A percentile compares a stretch with the other conserved stretches of the same genome.
Evolutionary conservation across 2,329 filamentous ascomycete genomes (phyloP).

Genomic region (Stachybotrys echinatus): DNA sequence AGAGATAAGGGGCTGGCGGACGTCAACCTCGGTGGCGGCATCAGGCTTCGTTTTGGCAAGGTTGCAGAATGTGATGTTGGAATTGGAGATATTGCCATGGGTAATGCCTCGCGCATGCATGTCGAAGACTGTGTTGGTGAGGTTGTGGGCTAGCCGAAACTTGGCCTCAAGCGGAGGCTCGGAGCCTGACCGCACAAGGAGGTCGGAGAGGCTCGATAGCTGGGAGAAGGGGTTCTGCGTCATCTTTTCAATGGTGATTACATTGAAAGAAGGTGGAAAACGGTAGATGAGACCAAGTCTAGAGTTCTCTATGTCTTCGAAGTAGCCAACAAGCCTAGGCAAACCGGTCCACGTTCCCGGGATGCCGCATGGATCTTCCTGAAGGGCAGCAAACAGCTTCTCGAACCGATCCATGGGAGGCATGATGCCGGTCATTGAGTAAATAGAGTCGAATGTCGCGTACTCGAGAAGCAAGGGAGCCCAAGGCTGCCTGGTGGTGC

Average conservation of each 20-base stretch:
- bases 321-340: constrained; percentile 61
- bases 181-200: constrained; percentile 45
- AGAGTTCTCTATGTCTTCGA: constrained; percentile 66
- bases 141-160: constrained; percentile 67
- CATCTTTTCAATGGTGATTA: constrained; percentile 47
- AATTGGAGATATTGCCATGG: constrained; percentile 65
- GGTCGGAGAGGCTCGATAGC: constrained; percentile 47
- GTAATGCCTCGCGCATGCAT: constrained; percentile 64
- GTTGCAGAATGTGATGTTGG: constrained; percentile 62
- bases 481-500: constrained; percentile 38
- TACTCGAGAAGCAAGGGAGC: constrained; percentile 66
- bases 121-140: constrained; percentile 68
- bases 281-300: constrained; percentile 72
- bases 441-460: constrained; percentile 58
- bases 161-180: constrained; percentile 70
- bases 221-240: constrained; percentile 45
- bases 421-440: constrained; percentile 56
- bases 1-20: constrained; percentile 64
- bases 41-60: constrained; percentile 34
- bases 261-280: constrained; percentile 60
- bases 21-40: constrained; percentile 46
- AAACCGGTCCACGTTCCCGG: constrained; percentile 56
- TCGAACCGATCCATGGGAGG: constrained; percentile 61
- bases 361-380: constrained; percentile 45
- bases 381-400: constrained; percentile 54